Conservation (phyloP, 1,284 basidiomycete genomes). For the Inonotus hispidus region DNA sequence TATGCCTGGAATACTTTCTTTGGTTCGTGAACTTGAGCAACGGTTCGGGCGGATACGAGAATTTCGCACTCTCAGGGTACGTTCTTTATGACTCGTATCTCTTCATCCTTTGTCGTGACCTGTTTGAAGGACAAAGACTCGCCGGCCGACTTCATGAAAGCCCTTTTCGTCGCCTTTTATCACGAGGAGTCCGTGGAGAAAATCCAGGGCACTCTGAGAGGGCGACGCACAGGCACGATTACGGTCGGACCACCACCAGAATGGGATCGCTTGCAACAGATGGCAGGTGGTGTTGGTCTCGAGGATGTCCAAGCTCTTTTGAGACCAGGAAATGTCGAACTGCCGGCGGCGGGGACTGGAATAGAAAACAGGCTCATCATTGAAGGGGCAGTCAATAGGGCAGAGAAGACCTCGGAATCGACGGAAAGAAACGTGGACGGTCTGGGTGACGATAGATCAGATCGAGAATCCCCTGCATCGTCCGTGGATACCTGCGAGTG, state of each 20-base stretch:
- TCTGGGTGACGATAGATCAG: neutral
- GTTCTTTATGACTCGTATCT: neutral
- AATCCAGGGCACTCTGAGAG: neutral
- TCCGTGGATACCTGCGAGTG: neutral
- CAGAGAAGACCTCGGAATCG: neutral
- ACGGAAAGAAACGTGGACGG: neutral
- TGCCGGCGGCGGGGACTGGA: neutral
- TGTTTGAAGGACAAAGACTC: slow-evolving; percentile 13
- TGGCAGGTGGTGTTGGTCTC: slow-evolving; percentile 11
- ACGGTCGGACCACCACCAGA: neutral
- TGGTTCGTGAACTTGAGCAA: slow-evolving; percentile 11
- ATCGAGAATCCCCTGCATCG: neutral
- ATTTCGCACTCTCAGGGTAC: slow-evolving; percentile 4
- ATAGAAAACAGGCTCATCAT: neutral
- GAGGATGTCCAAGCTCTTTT: slow-evolving; percentile 8
- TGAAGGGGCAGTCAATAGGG: neutral
- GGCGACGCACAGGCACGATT: neutral
- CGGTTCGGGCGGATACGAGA: slow-evolving; percentile 10
- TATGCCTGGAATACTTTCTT: slow-evolving; percentile 4
- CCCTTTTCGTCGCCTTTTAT: slow-evolving; percentile 4
- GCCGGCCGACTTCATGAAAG: slow-evolving; percentile 1
- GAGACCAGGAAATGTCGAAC: neutral
- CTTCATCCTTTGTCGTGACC: neutral
- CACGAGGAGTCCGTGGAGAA: neutral
- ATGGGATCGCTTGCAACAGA: neutral